These are phyloP conservation scores for Stenocarpella maydis DNA, from an alignment of 2,329 filamentous ascomycete species.

Conservation along the genomic window DNA sequence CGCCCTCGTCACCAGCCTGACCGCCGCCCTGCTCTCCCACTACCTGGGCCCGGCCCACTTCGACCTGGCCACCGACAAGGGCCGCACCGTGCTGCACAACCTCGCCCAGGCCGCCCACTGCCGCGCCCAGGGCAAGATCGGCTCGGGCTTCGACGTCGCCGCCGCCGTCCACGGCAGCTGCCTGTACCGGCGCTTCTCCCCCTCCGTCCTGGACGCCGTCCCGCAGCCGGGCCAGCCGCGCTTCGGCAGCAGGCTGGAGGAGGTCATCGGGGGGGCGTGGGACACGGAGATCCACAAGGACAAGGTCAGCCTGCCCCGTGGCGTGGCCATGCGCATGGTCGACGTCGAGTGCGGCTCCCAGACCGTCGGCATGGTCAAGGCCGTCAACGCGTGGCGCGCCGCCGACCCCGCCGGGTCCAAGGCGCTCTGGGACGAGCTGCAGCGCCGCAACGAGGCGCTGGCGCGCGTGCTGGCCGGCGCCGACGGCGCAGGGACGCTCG, in stretches of 20 bases:
- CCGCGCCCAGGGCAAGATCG: slow-evolving; percentile 95
- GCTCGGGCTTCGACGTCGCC: slow-evolving; percentile 94
- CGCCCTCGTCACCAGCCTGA: slow-evolving; percentile 88
- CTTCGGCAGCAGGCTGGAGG: slow-evolving; percentile 72
- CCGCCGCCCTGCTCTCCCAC: slow-evolving; percentile 77
- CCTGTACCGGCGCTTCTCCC: slow-evolving; percentile 91
- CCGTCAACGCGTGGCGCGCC: slow-evolving; percentile 83
- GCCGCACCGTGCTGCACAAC: slow-evolving; percentile 79
- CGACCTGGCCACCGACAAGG: slow-evolving; percentile 61
- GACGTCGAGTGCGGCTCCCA: slow-evolving; percentile 95
- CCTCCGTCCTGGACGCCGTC: slow-evolving; percentile 71
- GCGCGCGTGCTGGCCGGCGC: slow-evolving; percentile 66
- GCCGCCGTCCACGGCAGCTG: slow-evolving; percentile 92
- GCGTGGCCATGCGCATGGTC: slow-evolving; percentile 86
- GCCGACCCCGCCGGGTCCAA: slow-evolving; percentile 70
- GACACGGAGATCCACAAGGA: slow-evolving; percentile 80
- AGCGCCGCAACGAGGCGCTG: slow-evolving; percentile 76
- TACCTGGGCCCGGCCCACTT: slow-evolving; percentile 70
- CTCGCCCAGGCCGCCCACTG: slow-evolving; percentile 94
- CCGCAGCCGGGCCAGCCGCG: slow-evolving; percentile 71
- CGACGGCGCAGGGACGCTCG: slow-evolving; percentile 42
- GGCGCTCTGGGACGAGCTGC: slow-evolving; percentile 77
- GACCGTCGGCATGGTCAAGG: slow-evolving; percentile 95
- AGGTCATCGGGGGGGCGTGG: slow-evolving; percentile 72
- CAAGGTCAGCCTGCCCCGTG: slow-evolving; percentile 73